A percentile compares a stretch with the other conserved stretches of the same genome.
These are phyloP conservation scores for Alternaria viburni DNA, from an alignment of 2,329 filamentous ascomycete genomes.

Conservation along the genomic window DNA sequence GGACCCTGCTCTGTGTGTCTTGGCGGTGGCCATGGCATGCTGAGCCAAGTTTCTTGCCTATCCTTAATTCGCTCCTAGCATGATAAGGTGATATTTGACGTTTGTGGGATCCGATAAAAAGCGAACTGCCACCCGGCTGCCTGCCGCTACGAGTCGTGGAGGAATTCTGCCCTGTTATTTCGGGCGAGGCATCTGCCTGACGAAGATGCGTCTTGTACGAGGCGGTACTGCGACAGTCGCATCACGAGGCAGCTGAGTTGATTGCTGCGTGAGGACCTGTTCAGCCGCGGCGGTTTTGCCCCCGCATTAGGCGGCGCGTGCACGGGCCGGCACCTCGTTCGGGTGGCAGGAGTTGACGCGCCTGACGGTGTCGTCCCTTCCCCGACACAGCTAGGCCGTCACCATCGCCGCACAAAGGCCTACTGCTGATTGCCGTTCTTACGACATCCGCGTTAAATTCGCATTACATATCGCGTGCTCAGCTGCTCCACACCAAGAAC, in stretches of 20 bases:
- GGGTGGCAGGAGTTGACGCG: constrained; percentile 4
- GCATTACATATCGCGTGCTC: constrained; percentile 9
- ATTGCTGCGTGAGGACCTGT: not conserved
- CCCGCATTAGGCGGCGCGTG: constrained; percentile 4
- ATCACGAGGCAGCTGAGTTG: not conserved
- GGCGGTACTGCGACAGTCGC: not conserved
- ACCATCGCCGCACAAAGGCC: not conserved
- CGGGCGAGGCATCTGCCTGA: not conserved
- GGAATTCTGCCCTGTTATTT: not conserved
- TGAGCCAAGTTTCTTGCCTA: constrained; percentile 19
- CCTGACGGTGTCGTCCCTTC: not conserved
- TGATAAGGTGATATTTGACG: constrained; percentile 17
- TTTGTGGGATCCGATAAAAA: constrained; percentile 17
- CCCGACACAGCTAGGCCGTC: not conserved
- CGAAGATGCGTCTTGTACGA: not conserved
- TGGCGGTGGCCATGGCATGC: constrained; percentile 23
- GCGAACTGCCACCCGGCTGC: not conserved
- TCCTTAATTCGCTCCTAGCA: constrained; percentile 13
- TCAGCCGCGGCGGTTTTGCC: constrained; percentile 9
- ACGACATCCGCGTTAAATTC: not conserved
- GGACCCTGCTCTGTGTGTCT: constrained; percentile 19
- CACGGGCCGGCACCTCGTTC: not conserved
- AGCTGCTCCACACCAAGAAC: not conserved
- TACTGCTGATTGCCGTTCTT: not conserved
- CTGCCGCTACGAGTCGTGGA: not conserved